Evolutionary conservation across 257 asterid species (phyloP).

Genomic region (Forsythia suspensa): DNA sequence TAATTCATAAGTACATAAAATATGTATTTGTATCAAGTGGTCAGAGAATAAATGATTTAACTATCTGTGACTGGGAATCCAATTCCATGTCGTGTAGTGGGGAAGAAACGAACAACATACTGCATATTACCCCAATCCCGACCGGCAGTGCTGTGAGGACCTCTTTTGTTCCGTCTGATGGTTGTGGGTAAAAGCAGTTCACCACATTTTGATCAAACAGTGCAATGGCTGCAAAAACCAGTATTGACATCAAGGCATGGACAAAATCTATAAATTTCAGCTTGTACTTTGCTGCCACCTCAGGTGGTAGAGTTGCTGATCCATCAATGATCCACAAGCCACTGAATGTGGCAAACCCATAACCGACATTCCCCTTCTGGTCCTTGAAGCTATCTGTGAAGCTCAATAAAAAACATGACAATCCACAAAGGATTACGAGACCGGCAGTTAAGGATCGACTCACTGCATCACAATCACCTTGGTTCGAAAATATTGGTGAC

Average conservation of each 20-base stretch:
- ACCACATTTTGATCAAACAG: conserved; percentile 73
- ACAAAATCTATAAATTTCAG: conserved; percentile 69
- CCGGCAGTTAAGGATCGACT: conserved; percentile 52
- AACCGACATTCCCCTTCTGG: conserved; percentile 58
- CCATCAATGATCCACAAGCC: conserved; percentile 92
- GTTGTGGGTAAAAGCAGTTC: conserved; percentile 75
- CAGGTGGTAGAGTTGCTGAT: conserved; percentile 48
- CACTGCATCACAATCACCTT: conserved; percentile 69
- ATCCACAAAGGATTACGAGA: conserved; percentile 61
- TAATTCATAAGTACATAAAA: conserved; percentile 8
- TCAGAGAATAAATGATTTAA: conserved; percentile 14
- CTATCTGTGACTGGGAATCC: conserved; percentile 74
- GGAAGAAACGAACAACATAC: conserved; percentile 83
- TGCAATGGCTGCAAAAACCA: conserved; percentile 77
- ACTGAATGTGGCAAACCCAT: conserved; percentile 68
- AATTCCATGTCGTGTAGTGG: conserved; percentile 83
- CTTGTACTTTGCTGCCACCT: conserved; percentile 52
- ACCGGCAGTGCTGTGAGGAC: conserved; percentile 77
- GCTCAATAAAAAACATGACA: conserved; percentile 64
- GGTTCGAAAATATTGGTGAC: conserved; percentile 72
- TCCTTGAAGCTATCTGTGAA: conserved; percentile 89
- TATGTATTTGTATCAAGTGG: conserved; percentile 7
- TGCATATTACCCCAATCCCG: conserved; percentile 80
- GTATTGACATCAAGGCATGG: conserved; percentile 85
- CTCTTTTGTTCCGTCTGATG: conserved; percentile 56